phyloP scores from a whole-genome alignment of 2,329 filamentous ascomycete species.

The Zasmidium angulare region DNA sequence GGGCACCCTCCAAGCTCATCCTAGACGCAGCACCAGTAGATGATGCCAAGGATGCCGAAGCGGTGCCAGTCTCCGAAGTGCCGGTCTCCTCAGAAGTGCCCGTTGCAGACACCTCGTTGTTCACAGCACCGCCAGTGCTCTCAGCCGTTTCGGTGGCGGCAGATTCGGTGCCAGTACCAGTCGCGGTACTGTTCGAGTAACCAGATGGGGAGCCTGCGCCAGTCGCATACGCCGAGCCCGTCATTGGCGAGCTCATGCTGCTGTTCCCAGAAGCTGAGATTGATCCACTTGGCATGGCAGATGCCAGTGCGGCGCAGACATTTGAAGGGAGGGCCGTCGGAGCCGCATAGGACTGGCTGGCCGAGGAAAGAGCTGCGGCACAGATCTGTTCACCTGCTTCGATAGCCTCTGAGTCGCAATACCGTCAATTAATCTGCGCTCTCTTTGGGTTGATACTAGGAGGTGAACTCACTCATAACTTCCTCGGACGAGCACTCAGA shows the following conservation, averaged over 20 bases:
- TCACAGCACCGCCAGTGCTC: neutral
- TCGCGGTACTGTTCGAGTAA: constrained; percentile 17
- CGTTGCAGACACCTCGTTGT: neutral
- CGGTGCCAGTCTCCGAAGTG: neutral
- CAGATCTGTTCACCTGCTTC: constrained; percentile 24
- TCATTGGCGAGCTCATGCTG: neutral
- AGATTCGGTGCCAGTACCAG: constrained; percentile 11
- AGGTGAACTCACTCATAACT: constrained; percentile 38
- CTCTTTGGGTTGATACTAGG: neutral
- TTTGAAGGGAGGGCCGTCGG: constrained; percentile 11
- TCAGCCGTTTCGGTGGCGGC: constrained; percentile 8
- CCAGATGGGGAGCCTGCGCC: neutral
- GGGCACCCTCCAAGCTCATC: constrained; percentile 4
- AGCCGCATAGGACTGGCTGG: constrained; percentile 18
- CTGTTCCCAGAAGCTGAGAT: neutral
- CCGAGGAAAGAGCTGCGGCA: constrained; percentile 20
- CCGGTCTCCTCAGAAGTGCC: neutral
- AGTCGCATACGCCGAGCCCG: neutral
- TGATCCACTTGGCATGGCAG: constrained; percentile 14
- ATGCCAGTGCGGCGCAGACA: constrained; percentile 15
- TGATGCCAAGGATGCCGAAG: neutral
- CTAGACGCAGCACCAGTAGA: neutral
- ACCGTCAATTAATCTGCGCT: constrained; percentile 3
- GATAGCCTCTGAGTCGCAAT: neutral
- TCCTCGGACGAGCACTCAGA: constrained; percentile 39